Conservation (phyloP, 1,139 yeast genomes). For the Kodamaea sp. region DNA sequence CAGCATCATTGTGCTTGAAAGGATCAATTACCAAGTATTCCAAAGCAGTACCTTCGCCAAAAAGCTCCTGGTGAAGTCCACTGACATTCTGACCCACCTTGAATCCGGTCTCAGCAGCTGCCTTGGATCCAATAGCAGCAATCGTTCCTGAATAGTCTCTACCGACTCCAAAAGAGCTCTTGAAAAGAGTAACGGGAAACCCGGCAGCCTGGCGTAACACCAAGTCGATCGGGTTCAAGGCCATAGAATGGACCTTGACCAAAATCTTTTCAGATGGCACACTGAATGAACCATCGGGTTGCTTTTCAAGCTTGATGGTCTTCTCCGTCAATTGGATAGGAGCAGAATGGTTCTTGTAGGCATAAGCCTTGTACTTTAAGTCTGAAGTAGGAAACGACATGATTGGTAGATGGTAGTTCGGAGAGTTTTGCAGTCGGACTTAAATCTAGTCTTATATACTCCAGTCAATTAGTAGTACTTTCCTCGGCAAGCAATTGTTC, state of each 20-base stretch:
- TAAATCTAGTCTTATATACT: too few relatives aligned
- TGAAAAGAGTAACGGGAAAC: constrained; percentile 4
- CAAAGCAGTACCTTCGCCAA: constrained; percentile 52
- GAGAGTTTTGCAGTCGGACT: too few relatives aligned
- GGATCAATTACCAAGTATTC: constrained; percentile 42
- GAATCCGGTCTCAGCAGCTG: constrained; percentile 31
- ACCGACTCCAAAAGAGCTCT: constrained; percentile 57
- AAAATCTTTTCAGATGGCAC: constrained; percentile 47
- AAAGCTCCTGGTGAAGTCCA: constrained; percentile 52
- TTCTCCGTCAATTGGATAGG: constrained; percentile 15
- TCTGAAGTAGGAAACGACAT: constrained; percentile 17
- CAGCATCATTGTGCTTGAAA: constrained; percentile 37
- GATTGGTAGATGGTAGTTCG: too few relatives aligned
- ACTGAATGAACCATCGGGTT: constrained; percentile 35
- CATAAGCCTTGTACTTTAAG: constrained; percentile 19
- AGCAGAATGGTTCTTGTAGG: constrained; percentile 14
- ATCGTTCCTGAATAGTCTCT: constrained; percentile 70
- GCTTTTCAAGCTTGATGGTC: constrained; percentile 23
- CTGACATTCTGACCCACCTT: constrained; percentile 64
- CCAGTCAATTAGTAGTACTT: too few relatives aligned
- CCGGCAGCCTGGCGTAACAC: constrained; percentile 31
- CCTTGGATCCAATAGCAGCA: constrained; percentile 53
- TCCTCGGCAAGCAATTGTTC: too few relatives aligned
- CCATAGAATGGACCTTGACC: constrained; percentile 57
- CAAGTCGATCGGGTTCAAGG: constrained; percentile 70